These are phyloP conservation scores for Linderina pennispora DNA, from an alignment of 192 early-diverging fungal genomes.

Conservation along the genomic window DNA sequence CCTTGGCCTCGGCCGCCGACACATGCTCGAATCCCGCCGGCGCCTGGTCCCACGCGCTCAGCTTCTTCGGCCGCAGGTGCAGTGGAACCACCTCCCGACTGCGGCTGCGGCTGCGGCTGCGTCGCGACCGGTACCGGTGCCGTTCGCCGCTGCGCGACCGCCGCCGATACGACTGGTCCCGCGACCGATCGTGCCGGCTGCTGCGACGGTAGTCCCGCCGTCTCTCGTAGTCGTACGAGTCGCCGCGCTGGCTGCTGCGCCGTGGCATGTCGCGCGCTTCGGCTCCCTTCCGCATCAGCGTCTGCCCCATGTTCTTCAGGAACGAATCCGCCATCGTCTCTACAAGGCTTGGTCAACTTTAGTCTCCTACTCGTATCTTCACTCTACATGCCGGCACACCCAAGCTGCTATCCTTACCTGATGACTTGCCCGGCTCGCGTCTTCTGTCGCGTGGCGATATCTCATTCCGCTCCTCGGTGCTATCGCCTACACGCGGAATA, in stretches of 20 bases:
- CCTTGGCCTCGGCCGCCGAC: constrained; percentile 81
- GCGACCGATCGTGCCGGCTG: constrained; percentile 21
- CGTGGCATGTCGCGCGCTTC: background rate
- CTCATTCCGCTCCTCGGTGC: background rate
- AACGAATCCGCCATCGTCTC: constrained; percentile 26
- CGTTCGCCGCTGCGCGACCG: constrained; percentile 39
- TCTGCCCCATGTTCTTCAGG: constrained; percentile 29
- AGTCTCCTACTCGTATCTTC: no score
- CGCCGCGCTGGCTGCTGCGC: constrained; percentile 41
- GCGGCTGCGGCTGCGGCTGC: constrained; percentile 27
- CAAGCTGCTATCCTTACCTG: no score
- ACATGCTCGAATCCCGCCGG: constrained; percentile 86
- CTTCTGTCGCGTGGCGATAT: no score
- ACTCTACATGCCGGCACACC: no score
- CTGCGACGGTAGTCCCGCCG: constrained; percentile 17
- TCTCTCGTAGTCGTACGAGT: constrained; percentile 46
- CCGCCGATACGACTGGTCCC: constrained; percentile 42
- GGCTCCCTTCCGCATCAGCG: constrained; percentile 1
- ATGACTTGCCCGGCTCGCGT: constrained; percentile 9
- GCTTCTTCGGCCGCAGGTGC: constrained; percentile 67
- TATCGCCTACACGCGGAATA: constrained; percentile 19
- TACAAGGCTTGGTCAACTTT: constrained; percentile 2
- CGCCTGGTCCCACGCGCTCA: constrained; percentile 89
- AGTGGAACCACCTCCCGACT: constrained; percentile 59
- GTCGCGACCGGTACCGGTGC: constrained; percentile 29